These are phyloP conservation scores for Periconia macrospinosa DNA, from an alignment of 2,329 filamentous ascomycete species.

Conservation along the genomic window DNA sequence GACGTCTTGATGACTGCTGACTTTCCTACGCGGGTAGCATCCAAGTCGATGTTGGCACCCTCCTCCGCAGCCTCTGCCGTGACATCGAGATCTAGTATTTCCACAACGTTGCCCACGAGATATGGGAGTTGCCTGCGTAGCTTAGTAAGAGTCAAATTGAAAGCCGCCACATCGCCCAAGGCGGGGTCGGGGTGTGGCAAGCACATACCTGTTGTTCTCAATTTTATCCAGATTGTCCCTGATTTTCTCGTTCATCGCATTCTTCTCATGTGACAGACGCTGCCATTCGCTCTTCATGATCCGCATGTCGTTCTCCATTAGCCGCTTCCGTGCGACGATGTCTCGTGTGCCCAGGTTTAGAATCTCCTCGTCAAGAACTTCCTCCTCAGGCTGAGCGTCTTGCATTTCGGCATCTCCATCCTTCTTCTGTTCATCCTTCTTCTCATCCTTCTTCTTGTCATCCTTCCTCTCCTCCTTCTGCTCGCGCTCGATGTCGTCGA, in stretches of 20 bases:
- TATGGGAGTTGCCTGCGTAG: constrained; percentile 85
- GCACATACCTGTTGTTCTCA: constrained; percentile 86
- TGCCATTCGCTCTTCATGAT: constrained; percentile 99
- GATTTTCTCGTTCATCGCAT: constrained; percentile 96
- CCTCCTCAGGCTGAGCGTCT: constrained; percentile 69
- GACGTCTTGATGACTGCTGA: constrained; percentile 99
- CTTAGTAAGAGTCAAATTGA: constrained; percentile 3
- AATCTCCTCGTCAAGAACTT: constrained; percentile 90
- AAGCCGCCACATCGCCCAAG: background rate
- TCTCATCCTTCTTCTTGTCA: constrained; percentile 71
- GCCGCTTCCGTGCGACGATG: constrained; percentile 84
- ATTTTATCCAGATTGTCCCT: constrained; percentile 99
- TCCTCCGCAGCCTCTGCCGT: constrained; percentile 95
- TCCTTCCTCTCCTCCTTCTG: constrained; percentile 72
- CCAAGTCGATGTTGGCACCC: constrained; percentile 96
- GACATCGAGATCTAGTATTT: constrained; percentile 94
- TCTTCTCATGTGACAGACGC: constrained; percentile 91
- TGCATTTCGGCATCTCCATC: constrained; percentile 89
- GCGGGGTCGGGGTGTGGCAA: background rate
- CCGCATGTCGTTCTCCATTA: constrained; percentile 95
- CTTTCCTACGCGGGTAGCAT: constrained; percentile 95
- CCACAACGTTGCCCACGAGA: constrained; percentile 96
- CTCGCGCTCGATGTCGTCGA: constrained; percentile 83
- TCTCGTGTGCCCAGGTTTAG: constrained; percentile 91
- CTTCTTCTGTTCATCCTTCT: constrained; percentile 57